Base-by-base conservation (phyloP, 208 protist genomes). In the Leishmania tropica region DNA sequence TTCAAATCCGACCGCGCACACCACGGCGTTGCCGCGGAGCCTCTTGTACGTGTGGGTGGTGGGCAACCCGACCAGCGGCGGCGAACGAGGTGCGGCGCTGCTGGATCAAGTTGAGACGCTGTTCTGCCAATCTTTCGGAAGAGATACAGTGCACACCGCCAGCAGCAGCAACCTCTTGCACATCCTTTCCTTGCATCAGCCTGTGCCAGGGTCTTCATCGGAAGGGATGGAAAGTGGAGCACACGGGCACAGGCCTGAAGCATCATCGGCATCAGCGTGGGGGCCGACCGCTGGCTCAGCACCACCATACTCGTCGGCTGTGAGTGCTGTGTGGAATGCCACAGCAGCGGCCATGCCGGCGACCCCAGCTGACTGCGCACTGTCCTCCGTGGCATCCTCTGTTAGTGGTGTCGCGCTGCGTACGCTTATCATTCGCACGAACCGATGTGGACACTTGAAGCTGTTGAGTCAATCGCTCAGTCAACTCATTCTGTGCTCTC, bases 21-120 rank as follows among this genome's bases (percentile, higher is more conserved):
- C 13, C 35, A 54, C 60, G 40, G 19, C 45, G 54, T 53, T n/a
- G 40, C 68, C 68, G 68, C 40, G 42, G 31, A 51, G 42, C 68
- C 53, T 24, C 53, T 56, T 83, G 75, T 68, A 78, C 51, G 78
- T 93, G 17, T 95, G 90, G 89, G 51, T 95, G 15, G 87, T 96
- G 58, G 89, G 81, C 51, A 94, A 96, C 75, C 88, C 90, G 10
- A 85, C 73, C 48, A 95, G 93, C 48, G 93, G 90, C 5, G 91
- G 91, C 2, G 70, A 74, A 65, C 76, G 75, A 3, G 79, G 79
- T 24, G 85, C 75, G 1, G 60, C 54, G 4, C 67, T 89, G 81
- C 71, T 84, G 24, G 58, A 81, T 19, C 51, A 45, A 15, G 13
- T 83, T 5, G 62, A 58, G 28, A 70, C 40, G n/a, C 75, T 81